Percentiles rank a stretch among this genome's conserved stretches.
These are phyloP conservation scores for Aspergillus luchuensis DNA, from an alignment of 2,329 filamentous ascomycete species.

Conservation along the genomic window DNA sequence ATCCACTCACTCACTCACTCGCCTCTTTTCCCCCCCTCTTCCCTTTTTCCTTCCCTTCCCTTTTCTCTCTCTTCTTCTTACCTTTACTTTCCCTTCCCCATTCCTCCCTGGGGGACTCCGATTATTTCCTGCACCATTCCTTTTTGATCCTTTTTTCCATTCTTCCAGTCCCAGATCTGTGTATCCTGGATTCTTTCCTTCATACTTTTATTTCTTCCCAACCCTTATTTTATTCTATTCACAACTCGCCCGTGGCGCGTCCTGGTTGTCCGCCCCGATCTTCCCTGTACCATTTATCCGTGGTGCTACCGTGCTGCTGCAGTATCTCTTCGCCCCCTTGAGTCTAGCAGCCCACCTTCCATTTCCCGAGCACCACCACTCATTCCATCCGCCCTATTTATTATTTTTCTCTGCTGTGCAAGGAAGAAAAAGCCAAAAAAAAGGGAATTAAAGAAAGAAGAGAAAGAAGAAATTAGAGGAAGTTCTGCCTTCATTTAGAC, in stretches of 20 bases:
- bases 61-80: slow-evolving; percentile 17
- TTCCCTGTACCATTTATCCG: slow-evolving; percentile 22
- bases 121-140: slow-evolving; percentile 27
- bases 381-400: slow-evolving; percentile 11
- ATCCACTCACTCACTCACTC: slow-evolving; percentile 1
- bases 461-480: slow-evolving; percentile 11
- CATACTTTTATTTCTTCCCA: slow-evolving; percentile 16
- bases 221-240: slow-evolving; percentile 16
- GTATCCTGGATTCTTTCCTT: slow-evolving; percentile 33
- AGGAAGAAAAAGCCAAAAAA: slow-evolving; percentile 10
- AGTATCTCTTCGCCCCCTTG: slow-evolving; percentile 23
- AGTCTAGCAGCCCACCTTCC: slow-evolving; percentile 24
- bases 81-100: slow-evolving; percentile 24
- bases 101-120: slow-evolving; percentile 19
- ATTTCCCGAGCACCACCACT: slow-evolving; percentile 13
- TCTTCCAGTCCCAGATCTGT: slow-evolving; percentile 30
- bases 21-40: slow-evolving; percentile 3
- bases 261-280: slow-evolving; percentile 45
- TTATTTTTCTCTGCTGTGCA: slow-evolving; percentile 32
- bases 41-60: slow-evolving; percentile 15
- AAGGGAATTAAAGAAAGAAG: too few relatives aligned
- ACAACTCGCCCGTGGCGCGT: slow-evolving; percentile 27
- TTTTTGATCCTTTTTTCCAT: slow-evolving; percentile 23
- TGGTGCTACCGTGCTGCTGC: slow-evolving; percentile 24
- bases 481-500: slow-evolving; percentile 26